Base-by-base conservation (phyloP, 192 early-diverging fungal species). In the Kappamyces sp. region DNA sequence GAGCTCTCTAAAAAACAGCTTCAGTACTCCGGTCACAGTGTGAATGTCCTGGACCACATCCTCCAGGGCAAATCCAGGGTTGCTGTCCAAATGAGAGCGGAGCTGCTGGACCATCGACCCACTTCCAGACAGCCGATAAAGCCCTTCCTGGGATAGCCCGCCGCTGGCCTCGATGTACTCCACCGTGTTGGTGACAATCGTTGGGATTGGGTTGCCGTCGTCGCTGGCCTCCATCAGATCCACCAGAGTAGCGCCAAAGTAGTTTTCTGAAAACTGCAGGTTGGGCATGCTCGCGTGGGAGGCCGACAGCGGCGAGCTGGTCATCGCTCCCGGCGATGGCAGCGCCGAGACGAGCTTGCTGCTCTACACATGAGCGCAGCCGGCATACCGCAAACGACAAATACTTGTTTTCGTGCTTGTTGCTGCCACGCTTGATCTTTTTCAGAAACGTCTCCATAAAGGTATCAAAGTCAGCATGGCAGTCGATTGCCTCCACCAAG, bases 1-100 rank as follows among this genome's bases (percentile, higher is more conserved):
- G n/a, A 99, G 69, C 68, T 97, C 93, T 35, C 96, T 79, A 68
- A 99, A 89, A 80, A 88, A 99, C 49, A 93, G 75, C 67, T 99
- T 99, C 2, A 99, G 69, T 32, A 90, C 85, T 49, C 90, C 83
- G 23, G 91, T 72, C 5, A 95, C 74, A 55, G 84, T 87, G 68
- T 92, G 89, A 40, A 99, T 83, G 62, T 97, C 92, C 2, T 74
- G 70, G 37, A 78, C 70, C 15, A 84, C 82, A 40, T 67, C 64
- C 5, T 76, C 75, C 47, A 93, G 59, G 61, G 90, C 9, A 33
- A 37, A 65, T 34, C 15, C 37, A 38, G 41, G 72, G 86, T 87
- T 82, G 55, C 85, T 66, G 66, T 95, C 87, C 60, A 97, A 86
- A 49, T 82, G 68, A 23, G 67, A 67, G 13, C 84, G 75, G 35